phyloP scores from a whole-genome alignment of 768 basidiomycete genomes.

The Lepiota venenata region DNA sequence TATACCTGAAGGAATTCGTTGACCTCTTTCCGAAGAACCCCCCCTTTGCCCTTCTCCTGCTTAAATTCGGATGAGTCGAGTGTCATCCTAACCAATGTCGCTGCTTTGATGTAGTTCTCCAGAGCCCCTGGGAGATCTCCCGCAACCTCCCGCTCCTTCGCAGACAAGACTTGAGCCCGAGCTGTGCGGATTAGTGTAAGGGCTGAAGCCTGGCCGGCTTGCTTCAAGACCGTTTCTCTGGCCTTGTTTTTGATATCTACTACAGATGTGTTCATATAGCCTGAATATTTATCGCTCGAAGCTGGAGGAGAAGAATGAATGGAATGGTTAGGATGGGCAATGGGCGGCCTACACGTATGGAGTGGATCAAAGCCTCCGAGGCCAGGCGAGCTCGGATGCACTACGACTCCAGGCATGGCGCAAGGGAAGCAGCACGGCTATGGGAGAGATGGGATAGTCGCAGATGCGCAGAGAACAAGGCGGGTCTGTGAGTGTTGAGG shows the following conservation, averaged over 20 bases:
- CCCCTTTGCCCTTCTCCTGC: constrained; percentile 43
- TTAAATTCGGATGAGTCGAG: constrained; percentile 60
- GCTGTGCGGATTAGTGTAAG: constrained; percentile 61
- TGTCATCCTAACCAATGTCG: constrained; percentile 51
- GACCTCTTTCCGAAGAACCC: constrained; percentile 60
- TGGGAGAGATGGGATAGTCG: neutral
- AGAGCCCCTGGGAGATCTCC: constrained; percentile 65
- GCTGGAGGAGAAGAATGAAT: constrained; percentile 7
- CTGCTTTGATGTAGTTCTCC: constrained; percentile 58
- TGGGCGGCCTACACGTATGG: constrained; percentile 2
- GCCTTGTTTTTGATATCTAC: constrained; percentile 43
- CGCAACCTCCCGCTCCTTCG: constrained; percentile 46
- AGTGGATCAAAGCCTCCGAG: constrained; percentile 9
- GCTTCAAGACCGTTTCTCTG: constrained; percentile 43
- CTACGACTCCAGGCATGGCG: constrained; percentile 26
- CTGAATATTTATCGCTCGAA: constrained; percentile 17
- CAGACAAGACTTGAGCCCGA: constrained; percentile 50
- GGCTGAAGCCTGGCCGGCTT: constrained; percentile 57
- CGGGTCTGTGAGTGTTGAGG: neutral
- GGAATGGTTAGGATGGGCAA: neutral
- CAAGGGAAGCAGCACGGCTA: neutral
- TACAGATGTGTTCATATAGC: constrained; percentile 34
- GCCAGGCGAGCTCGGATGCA: constrained; percentile 20
- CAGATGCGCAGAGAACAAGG: neutral
- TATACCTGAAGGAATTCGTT: constrained; percentile 62